Base-by-base conservation (phyloP, 2,329 filamentous ascomycete species). In the Microcera coccophila region DNA sequence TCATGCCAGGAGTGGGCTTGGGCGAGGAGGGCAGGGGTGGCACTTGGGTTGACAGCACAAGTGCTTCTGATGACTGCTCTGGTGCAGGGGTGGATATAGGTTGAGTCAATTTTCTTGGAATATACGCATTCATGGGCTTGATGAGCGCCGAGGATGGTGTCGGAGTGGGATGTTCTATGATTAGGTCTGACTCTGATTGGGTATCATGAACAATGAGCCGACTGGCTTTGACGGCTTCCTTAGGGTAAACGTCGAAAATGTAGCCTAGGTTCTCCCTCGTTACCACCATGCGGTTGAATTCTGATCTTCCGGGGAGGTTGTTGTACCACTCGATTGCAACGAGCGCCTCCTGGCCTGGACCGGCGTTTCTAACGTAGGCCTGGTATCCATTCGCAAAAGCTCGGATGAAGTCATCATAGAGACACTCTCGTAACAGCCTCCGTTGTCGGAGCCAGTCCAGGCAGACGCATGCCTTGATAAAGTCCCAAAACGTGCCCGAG, bases 371-470 rank as follows among this genome's bases (percentile, higher is more conserved):
- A 18, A 71, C 63, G 41, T 78, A 77, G 1, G 54, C 48, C 5
- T 67, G 48, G 48, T 69, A 80, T 1, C 68, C 64, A 1, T 55
- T 56, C 2, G 67, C 62, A 38, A 72, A 78, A 2, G 60, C 55
- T 7, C 69, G 61, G 21, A 80, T 68, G 39, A 78, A 75, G 41
- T 79, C 76, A 49, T 80, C 77, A 45, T 70, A 79, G 0, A 76
- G 53, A 40, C 62, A 74, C 18, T 67, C 64, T 11, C 66, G 62
- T 15, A 77, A 53, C 4, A 50, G 39, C 8, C 60, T 58, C 11
- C 59, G 49, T 18, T 59, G 52, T 32, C 61, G 59, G 2, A 74
- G 58, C 39, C 62, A 64, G 15, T 69, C 59, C 7, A 78, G 53
- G 48, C 64, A 72, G 0, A 72, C 55, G 38, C 74, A 70, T 0